These are phyloP conservation scores for Astrocystis sublimbata DNA, from an alignment of 495 filamentous ascomycete genomes.

Conservation along the genomic window DNA sequence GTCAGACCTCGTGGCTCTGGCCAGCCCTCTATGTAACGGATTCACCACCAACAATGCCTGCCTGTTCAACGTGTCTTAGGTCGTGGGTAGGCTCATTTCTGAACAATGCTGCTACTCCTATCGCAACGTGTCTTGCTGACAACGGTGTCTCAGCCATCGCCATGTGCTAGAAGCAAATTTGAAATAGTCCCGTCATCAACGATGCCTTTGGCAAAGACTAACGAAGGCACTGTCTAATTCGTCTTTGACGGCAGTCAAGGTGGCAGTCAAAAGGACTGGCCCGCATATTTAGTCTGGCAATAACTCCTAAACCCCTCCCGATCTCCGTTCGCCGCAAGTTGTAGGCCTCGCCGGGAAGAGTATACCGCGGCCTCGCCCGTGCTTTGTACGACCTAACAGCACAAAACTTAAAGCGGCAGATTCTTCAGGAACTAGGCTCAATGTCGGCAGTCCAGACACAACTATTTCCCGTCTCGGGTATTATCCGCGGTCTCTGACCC, in stretches of 20 bases:
- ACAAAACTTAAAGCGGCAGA: constrained; percentile 2
- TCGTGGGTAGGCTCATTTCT: constrained; percentile 9
- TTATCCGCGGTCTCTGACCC: background rate
- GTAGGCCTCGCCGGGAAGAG: constrained; percentile 11
- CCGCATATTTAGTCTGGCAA: constrained; percentile 3
- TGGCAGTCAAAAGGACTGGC: background rate
- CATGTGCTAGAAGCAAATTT: background rate
- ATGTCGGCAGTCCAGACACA: background rate
- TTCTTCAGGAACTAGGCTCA: background rate
- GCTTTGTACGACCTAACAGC: constrained; percentile 9
- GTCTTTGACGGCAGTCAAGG: background rate
- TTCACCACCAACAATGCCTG: constrained; percentile 2
- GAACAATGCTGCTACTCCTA: background rate
- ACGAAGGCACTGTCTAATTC: background rate
- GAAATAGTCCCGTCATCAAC: background rate
- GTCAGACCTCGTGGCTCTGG: background rate
- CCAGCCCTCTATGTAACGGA: background rate
- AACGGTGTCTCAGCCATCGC: background rate
- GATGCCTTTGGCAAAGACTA: background rate
- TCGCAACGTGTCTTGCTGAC: background rate
- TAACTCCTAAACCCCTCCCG: constrained; percentile 20
- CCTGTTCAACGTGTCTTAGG: constrained; percentile 17
- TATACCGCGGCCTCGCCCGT: constrained; percentile 5
- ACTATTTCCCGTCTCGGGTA: background rate
- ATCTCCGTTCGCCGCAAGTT: constrained; percentile 17